Conservation (phyloP, 2,329 filamentous ascomycete species). For the Aspergillus phoenicis region DNA sequence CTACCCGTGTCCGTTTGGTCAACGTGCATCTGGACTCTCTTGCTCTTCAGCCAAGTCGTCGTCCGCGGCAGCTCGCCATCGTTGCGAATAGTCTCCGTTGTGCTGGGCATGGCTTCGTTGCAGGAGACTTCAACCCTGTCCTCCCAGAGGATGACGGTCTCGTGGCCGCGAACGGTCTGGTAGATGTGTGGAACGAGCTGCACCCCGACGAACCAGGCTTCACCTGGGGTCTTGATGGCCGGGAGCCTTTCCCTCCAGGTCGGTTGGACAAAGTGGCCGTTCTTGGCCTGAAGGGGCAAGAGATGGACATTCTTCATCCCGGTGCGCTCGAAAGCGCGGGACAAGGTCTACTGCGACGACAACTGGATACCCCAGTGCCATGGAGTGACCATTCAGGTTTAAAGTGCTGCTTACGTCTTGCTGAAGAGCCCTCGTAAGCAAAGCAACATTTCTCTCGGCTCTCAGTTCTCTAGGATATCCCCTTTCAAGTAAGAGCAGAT, state of each 20-base stretch:
- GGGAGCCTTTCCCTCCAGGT: conserved; percentile 33
- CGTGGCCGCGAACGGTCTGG: conserved; percentile 34
- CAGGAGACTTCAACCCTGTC: conserved; percentile 48
- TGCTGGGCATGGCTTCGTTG: conserved; percentile 36
- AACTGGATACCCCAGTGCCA: neutral
- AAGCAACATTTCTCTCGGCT: neutral
- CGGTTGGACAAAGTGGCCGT: conserved; percentile 44
- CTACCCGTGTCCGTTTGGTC: conserved; percentile 31
- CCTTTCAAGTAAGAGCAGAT: neutral
- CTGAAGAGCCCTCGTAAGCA: neutral
- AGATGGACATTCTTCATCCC: conserved; percentile 26
- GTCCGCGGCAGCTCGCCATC: conserved; percentile 35
- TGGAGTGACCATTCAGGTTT: conserved; percentile 1
- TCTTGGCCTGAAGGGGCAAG: conserved; percentile 27
- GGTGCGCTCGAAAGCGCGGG: conserved; percentile 4
- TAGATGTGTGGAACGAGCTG: conserved; percentile 40
- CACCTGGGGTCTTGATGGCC: conserved; percentile 44
- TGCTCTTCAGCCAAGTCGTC: conserved; percentile 28
- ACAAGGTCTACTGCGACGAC: neutral
- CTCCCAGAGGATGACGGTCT: conserved; percentile 38
- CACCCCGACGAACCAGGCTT: conserved; percentile 34
- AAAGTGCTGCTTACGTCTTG: neutral
- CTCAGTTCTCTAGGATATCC: neutral
- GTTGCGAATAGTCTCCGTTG: conserved; percentile 28
- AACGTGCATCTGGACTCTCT: conserved; percentile 48